A percentile compares a stretch with the other conserved stretches of the same genome.
Conservation (phyloP, 1,284 basidiomycete species). For the Sanghuangporus baumii region DNA sequence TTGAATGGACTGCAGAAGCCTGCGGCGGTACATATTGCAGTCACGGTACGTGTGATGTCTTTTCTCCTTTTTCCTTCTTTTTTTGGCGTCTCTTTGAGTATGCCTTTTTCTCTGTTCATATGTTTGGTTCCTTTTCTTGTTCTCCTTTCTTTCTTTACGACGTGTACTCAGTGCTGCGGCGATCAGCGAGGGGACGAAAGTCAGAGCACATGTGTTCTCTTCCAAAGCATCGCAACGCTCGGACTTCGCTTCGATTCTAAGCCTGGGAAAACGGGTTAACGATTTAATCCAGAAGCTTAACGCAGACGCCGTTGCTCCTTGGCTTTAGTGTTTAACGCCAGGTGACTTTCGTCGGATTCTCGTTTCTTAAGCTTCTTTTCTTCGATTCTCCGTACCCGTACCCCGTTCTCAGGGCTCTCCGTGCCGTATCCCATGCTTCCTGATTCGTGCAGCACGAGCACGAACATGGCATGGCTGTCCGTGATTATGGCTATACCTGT, state of each 20-base stretch:
- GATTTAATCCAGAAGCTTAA: too few species aligned
- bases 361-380: too few species aligned
- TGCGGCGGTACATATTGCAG: conserved; percentile 88
- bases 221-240: too few species aligned
- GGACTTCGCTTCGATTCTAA: too few species aligned
- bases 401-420: background rate
- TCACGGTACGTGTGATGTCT: conserved; percentile 62
- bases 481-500: background rate
- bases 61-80: background rate
- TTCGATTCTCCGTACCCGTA: background rate
- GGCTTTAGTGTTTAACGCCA: too few species aligned
- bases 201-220: background rate
- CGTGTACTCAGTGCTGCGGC: background rate
- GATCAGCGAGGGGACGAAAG: background rate
- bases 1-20: conserved; percentile 81
- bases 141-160: background rate
- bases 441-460: conserved; percentile 8
- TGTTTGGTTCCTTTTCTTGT: background rate
- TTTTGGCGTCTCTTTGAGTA: background rate
- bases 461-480: background rate
- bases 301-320: too few species aligned
- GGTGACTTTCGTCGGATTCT: too few species aligned
- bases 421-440: conserved; percentile 1
- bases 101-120: background rate
- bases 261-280: too few species aligned